Percentiles rank a stretch among this genome's conserved stretches.
Conservation (phyloP, 2,329 filamentous ascomycete genomes). For the Fusarium nisikadoi region DNA sequence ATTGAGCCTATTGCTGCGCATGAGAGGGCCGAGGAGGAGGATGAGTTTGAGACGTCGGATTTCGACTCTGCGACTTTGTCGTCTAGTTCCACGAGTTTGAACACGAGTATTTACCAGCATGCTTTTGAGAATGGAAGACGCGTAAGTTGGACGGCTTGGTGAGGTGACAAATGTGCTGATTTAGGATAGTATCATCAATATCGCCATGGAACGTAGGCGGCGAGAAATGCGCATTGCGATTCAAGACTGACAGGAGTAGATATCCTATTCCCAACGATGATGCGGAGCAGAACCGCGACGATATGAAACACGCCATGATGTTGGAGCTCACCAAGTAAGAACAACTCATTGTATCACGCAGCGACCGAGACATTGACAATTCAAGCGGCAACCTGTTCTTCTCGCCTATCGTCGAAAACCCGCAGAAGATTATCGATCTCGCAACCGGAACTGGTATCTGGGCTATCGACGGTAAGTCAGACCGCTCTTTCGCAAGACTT, state of each 20-base stretch:
- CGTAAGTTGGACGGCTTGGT: not conserved
- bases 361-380: not conserved
- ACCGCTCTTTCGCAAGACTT: accelerated
- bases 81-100: conserved; percentile 35
- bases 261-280: conserved; percentile 44
- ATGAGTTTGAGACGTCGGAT: conserved; percentile 37
- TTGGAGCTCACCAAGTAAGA: conserved; percentile 42
- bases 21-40: conserved; percentile 24
- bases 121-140: conserved; percentile 41
- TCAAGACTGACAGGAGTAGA: conserved; percentile 31
- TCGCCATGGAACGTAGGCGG: conserved; percentile 35
- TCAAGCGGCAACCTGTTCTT: conserved; percentile 38
- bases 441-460: conserved; percentile 41
- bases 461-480: conserved; percentile 33
- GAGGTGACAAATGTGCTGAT: not conserved
- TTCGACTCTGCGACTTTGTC: conserved; percentile 27
- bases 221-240: accelerated
- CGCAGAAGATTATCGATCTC: conserved; percentile 39
- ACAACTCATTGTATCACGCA: accelerated
- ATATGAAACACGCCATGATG: conserved; percentile 48
- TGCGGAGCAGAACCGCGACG: conserved; percentile 43
- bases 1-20: conserved; percentile 19
- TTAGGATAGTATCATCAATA: conserved; percentile 35
- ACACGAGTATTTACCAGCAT: conserved; percentile 39
- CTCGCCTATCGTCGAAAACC: conserved; percentile 21